phyloP scores from a whole-genome alignment of 805 yeast genomes.

The Nakazawaea wyomingensis region DNA sequence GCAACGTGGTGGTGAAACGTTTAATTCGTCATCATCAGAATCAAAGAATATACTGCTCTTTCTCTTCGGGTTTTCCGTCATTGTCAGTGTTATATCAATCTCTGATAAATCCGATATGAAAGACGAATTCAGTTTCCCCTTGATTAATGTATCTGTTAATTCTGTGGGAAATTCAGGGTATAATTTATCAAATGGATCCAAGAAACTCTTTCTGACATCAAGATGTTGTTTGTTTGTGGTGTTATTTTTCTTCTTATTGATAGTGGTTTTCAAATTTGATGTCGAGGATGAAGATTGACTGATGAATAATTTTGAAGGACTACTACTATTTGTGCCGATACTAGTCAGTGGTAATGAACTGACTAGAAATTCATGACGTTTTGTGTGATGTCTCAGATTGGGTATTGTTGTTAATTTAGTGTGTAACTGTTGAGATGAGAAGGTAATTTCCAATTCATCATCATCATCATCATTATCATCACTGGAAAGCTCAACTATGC shows the following conservation, averaged over 20 bases:
- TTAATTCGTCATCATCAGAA: neutral
- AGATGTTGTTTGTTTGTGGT: too few relatives aligned
- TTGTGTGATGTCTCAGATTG: neutral
- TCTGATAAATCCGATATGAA: conserved; percentile 10
- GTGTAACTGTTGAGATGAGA: too few relatives aligned
- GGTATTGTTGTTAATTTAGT: neutral
- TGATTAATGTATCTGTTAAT: neutral
- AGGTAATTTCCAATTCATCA: neutral
- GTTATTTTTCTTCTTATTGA: neutral
- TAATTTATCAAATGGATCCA: neutral
- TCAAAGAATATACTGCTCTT: neutral
- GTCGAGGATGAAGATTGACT: neutral
- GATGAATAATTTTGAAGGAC: neutral
- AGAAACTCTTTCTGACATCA: neutral
- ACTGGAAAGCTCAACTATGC: neutral
- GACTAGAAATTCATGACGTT: neutral
- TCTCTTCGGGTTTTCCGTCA: neutral
- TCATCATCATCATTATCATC: neutral
- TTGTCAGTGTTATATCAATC: neutral
- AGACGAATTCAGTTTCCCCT: neutral
- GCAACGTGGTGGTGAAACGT: neutral
- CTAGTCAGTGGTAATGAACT: neutral
- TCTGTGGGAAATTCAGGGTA: neutral
- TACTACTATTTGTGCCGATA: neutral
- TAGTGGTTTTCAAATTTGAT: neutral